Evolutionary conservation across 2,329 filamentous ascomycete species (phyloP).

Genomic region (Pyrenophora seminiperda): DNA sequence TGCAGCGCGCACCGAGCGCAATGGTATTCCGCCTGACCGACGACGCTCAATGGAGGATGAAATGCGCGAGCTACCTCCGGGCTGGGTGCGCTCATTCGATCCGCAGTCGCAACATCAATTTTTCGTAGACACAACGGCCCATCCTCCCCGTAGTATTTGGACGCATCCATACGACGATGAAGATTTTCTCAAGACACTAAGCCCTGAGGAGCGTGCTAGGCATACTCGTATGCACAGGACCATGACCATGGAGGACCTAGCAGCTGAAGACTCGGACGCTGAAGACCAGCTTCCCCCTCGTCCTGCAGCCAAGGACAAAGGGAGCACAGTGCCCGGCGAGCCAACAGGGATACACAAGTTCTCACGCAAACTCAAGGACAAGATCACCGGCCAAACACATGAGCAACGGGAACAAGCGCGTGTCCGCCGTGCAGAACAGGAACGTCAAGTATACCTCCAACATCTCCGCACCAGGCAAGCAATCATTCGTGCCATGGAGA

Average conservation of each 20-base stretch:
- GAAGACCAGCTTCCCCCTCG: constrained; percentile 29
- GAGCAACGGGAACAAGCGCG: constrained; percentile 58
- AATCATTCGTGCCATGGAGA: constrained; percentile 58
- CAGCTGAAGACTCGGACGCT: constrained; percentile 49
- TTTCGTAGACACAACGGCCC: constrained; percentile 63
- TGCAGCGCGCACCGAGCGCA: constrained; percentile 46
- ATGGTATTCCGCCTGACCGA: constrained; percentile 59
- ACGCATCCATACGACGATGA: constrained; percentile 66
- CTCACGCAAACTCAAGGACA: constrained; percentile 64
- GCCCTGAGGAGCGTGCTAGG: constrained; percentile 56
- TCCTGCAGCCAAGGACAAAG: constrained; percentile 12
- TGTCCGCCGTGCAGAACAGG: constrained; percentile 54
- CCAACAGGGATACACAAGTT: constrained; percentile 52
- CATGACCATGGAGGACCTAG: constrained; percentile 52
- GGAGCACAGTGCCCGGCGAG: constrained; percentile 10
- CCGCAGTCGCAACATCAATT: constrained; percentile 61
- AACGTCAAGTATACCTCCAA: constrained; percentile 58
- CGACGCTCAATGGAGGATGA: constrained; percentile 68
- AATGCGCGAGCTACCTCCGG: constrained; percentile 57
- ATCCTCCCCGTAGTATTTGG: constrained; percentile 65
- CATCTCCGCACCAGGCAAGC: constrained; percentile 58
- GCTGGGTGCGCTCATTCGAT: constrained; percentile 65
- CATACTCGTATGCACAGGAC: constrained; percentile 49
- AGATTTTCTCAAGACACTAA: constrained; percentile 56
- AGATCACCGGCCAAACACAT: constrained; percentile 62